Conservation (phyloP, 2,329 filamentous ascomycete species). For the Ophiostoma sp. region DNA sequence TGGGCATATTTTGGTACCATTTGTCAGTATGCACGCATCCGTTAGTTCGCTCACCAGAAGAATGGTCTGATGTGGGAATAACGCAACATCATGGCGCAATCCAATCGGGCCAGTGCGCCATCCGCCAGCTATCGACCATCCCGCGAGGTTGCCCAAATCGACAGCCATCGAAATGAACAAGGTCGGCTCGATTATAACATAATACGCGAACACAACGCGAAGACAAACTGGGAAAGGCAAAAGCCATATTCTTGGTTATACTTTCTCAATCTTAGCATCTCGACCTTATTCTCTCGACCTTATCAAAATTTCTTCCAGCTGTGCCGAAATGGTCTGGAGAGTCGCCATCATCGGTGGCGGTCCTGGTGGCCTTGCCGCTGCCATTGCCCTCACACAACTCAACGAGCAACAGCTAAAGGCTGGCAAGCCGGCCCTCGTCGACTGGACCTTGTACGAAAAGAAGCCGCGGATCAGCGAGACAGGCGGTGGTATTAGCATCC, state of each 20-base stretch:
- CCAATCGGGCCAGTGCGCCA: slow-evolving; percentile 14
- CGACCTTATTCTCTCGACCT: not conserved
- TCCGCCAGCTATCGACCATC: not conserved
- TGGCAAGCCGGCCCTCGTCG: slow-evolving; percentile 35
- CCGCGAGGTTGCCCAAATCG: not conserved
- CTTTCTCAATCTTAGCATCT: not conserved
- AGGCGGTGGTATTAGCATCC: slow-evolving; percentile 41
- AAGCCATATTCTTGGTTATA: not conserved
- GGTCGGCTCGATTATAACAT: not conserved
- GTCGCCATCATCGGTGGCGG: slow-evolving; percentile 26
- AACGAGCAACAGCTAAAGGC: slow-evolving; percentile 2
- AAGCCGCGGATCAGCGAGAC: slow-evolving; percentile 41
- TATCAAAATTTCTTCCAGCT: not conserved
- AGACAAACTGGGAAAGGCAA: not conserved
- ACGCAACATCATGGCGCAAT: slow-evolving; percentile 25
- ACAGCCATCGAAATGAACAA: not conserved
- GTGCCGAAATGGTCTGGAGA: slow-evolving; percentile 18
- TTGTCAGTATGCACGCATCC: not conserved
- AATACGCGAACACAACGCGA: not conserved
- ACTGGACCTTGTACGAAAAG: slow-evolving; percentile 41
- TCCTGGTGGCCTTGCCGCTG: slow-evolving; percentile 24
- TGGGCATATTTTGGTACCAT: not conserved
- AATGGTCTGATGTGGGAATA: slow-evolving; percentile 14
- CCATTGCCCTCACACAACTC: slow-evolving; percentile 22
- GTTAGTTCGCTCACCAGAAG: too few relatives aligned